phyloP scores from a whole-genome alignment of 2,329 filamentous ascomycete genomes.

The Aphanoascus verrucosus region DNA sequence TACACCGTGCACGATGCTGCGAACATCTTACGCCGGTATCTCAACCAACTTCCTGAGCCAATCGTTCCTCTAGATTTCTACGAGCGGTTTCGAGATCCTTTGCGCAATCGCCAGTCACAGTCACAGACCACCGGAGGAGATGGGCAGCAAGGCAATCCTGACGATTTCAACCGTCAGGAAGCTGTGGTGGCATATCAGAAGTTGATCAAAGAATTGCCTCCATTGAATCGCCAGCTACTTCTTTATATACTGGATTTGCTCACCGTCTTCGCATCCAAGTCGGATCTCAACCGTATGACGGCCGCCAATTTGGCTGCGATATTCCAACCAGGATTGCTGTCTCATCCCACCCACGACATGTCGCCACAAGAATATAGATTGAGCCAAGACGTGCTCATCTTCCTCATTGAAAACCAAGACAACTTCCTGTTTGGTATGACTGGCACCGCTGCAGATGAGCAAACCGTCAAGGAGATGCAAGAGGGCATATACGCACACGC shows the following conservation, averaged over 20 bases:
- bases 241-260: conserved; percentile 93
- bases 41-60: conserved; percentile 91
- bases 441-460: conserved; percentile 92
- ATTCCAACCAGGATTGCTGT: conserved; percentile 92
- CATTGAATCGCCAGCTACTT: conserved; percentile 82
- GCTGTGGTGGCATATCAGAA: conserved; percentile 78
- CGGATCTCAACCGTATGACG: conserved; percentile 93
- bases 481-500: conserved; percentile 47
- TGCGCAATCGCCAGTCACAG: conserved; percentile 59
- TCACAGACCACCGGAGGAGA: conserved; percentile 59
- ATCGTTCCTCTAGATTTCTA: conserved; percentile 94
- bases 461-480: conserved; percentile 56
- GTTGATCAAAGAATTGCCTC: conserved; percentile 84
- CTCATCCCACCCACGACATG: conserved; percentile 91
- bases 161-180: conserved; percentile 60
- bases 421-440: conserved; percentile 98
- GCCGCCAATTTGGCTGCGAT: conserved; percentile 90
- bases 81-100: conserved; percentile 75
- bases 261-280: conserved; percentile 93
- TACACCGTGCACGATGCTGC: conserved; percentile 98
- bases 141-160: conserved; percentile 54
- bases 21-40: conserved; percentile 87
- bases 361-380: conserved; percentile 84
- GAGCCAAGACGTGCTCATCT: conserved; percentile 94
- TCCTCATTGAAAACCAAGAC: conserved; percentile 96